Percentiles rank a stretch among this genome's conserved stretches.
Conservation (phyloP, 306 rosid species). For the Sechiopsis laciniata region DNA sequence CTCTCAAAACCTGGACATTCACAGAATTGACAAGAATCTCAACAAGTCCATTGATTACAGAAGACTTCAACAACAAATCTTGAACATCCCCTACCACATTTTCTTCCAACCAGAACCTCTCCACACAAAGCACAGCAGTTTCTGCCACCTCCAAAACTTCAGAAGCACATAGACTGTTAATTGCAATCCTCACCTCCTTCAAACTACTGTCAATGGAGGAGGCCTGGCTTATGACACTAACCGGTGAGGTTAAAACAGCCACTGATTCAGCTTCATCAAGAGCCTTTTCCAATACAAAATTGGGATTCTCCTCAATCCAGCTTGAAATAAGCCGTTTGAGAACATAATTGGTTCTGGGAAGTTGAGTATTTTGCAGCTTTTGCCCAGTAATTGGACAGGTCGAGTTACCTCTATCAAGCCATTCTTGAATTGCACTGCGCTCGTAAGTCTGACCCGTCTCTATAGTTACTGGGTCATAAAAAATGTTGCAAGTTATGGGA, state of each 20-base stretch:
- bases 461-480: slow-evolving; percentile 91
- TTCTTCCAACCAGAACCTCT: slow-evolving; percentile 62
- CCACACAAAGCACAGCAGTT: slow-evolving; percentile 65
- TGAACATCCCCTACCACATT: slow-evolving; percentile 42
- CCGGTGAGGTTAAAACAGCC: slow-evolving; percentile 47
- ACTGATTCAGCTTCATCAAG: not conserved
- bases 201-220: no score
- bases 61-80: slow-evolving; percentile 61
- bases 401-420: slow-evolving; percentile 74
- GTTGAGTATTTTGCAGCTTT: slow-evolving; percentile 57
- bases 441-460: slow-evolving; percentile 96
- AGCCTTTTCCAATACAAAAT: slow-evolving; percentile 27
- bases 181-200: slow-evolving; percentile 48
- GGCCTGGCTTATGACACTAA: slow-evolving; percentile 52
- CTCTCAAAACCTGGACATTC: slow-evolving; percentile 51
- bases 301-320: slow-evolving; percentile 67
- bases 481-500: slow-evolving; percentile 77
- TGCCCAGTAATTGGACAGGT: slow-evolving; percentile 91
- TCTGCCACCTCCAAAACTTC: slow-evolving; percentile 75
- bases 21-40: slow-evolving; percentile 74
- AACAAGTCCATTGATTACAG: slow-evolving; percentile 66
- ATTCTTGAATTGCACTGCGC: slow-evolving; percentile 79
- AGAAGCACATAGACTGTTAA: slow-evolving; percentile 61
- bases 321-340: slow-evolving; percentile 78
- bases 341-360: slow-evolving; percentile 90